A percentile compares a stretch with the other conserved stretches of the same genome.
Evolutionary conservation across 139 green algal species (phyloP).

Genomic region (Picochlorum sp.): DNA sequence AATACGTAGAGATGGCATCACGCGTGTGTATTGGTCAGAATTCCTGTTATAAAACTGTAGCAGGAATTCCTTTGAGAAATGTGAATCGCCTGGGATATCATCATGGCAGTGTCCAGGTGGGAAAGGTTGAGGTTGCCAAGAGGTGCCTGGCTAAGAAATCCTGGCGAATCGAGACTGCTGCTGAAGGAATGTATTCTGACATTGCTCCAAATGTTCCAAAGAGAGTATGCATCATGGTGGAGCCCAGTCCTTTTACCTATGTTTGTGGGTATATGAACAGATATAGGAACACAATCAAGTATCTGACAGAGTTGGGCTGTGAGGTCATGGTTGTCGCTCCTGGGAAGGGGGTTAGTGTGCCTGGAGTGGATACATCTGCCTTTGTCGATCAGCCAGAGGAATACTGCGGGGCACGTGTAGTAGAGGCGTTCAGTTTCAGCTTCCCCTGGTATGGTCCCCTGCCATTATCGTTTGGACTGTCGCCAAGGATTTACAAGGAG

Average conservation of each 20-base stretch:
- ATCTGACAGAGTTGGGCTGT: constrained; percentile 22
- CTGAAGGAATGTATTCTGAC: background rate
- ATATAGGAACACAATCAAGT: constrained; percentile 30
- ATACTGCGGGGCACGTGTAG: constrained; percentile 22
- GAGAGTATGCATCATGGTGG: constrained; percentile 31
- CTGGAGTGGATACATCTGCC: constrained; percentile 23
- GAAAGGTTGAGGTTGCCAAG: no score
- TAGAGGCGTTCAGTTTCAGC: constrained; percentile 28
- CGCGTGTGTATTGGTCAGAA: no score
- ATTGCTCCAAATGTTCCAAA: constrained; percentile 3
- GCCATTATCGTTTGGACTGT: constrained; percentile 37
- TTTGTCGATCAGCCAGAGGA: constrained; percentile 25
- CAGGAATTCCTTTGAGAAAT: no score
- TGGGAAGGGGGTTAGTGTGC: constrained; percentile 17
- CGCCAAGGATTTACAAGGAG: constrained; percentile 41
- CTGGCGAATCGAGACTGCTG: background rate
- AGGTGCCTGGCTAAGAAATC: no score
- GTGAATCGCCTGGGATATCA: no score
- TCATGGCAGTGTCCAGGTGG: no score
- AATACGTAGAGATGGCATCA: no score
- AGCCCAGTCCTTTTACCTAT: constrained; percentile 33
- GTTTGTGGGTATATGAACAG: constrained; percentile 39
- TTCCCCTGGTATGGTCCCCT: constrained; percentile 37
- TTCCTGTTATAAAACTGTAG: no score
- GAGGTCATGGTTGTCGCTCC: constrained; percentile 31